These are phyloP conservation scores for Pythium biforme DNA, from an alignment of 352 stramenopile species.

Conservation along the genomic window DNA sequence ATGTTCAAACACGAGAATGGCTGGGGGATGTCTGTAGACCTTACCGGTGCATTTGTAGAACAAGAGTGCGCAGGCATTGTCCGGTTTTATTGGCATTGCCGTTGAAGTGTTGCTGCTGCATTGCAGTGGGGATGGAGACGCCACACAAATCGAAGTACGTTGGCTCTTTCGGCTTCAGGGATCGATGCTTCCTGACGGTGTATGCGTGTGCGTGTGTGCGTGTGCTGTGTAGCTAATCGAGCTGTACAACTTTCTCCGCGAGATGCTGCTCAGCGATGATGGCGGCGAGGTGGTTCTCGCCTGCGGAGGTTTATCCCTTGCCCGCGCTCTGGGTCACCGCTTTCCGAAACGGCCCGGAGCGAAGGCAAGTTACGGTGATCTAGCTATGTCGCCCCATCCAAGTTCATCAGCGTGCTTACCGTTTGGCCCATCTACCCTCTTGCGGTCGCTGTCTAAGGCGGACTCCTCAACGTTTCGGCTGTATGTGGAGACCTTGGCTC, in stretches of 20 bases:
- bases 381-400: neutral
- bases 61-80: conserved; percentile 42
- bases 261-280: conserved; percentile 49
- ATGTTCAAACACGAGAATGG: too few relatives aligned
- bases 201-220: too few relatives aligned
- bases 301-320: conserved; percentile 47
- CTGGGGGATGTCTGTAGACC: too few relatives aligned
- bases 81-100: conserved; percentile 62
- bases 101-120: conserved; percentile 39
- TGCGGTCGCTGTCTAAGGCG: neutral
- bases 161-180: neutral
- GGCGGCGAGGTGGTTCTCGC: conserved; percentile 44
- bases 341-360: neutral
- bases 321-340: conserved; percentile 20
- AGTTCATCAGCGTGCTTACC: neutral
- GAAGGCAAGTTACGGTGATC: neutral
- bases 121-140: neutral
- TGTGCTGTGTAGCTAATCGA: conserved; percentile 56
- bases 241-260: conserved; percentile 59
- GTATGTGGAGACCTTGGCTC: conserved; percentile 4
- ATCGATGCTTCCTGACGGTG: neutral
- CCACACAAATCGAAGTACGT: conserved; percentile 7
- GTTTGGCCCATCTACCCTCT: neutral
- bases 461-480: neutral
- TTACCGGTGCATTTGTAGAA: conserved; percentile 9